Evolutionary conservation across 2,329 filamentous ascomycete genomes (phyloP).

Genomic region (Graphium sp.): DNA sequence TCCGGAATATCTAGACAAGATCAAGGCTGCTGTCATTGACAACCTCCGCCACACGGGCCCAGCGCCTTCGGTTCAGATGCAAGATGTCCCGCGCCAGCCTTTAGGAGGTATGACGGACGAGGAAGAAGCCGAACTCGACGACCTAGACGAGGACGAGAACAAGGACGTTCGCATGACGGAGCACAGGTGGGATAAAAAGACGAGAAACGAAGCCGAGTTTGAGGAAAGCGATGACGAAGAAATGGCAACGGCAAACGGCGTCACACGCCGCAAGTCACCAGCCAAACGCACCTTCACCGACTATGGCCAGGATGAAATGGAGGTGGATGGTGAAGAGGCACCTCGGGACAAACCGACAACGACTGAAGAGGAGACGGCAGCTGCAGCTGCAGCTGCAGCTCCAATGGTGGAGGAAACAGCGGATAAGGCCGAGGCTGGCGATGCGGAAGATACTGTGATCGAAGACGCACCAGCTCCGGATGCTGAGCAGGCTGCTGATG

Average conservation of each 20-base stretch:
- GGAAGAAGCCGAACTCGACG: conserved; percentile 47
- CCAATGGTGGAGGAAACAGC: conserved; percentile 18
- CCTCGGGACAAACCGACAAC: not conserved
- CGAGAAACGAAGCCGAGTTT: conserved; percentile 63
- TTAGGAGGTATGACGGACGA: conserved; percentile 48
- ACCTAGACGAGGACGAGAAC: conserved; percentile 71
- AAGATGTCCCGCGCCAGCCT: conserved; percentile 50
- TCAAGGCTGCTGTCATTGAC: conserved; percentile 67
- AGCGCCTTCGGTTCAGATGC: conserved; percentile 82
- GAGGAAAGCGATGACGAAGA: conserved; percentile 87
- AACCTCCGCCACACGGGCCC: conserved; percentile 76
- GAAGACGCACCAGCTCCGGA: conserved; percentile 10
- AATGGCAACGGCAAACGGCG: conserved; percentile 54
- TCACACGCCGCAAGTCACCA: conserved; percentile 30
- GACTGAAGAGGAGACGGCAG: not conserved
- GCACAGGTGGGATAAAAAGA: conserved; percentile 64
- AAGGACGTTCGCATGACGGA: conserved; percentile 71
- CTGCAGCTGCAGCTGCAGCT: not conserved
- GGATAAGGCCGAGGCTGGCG: conserved; percentile 15
- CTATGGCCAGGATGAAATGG: conserved; percentile 24
- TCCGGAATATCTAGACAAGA: conserved; percentile 62
- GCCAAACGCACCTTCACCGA: conserved; percentile 33
- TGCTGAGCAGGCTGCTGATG: conserved; percentile 14
- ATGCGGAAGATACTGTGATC: conserved; percentile 11
- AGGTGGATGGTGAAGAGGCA: conserved; percentile 14